Evolutionary conservation across 1,139 yeast species (phyloP), one percentile per base, ranked within the genome.

Genomic region (Magnusiomyces tetraspermus): DNA sequence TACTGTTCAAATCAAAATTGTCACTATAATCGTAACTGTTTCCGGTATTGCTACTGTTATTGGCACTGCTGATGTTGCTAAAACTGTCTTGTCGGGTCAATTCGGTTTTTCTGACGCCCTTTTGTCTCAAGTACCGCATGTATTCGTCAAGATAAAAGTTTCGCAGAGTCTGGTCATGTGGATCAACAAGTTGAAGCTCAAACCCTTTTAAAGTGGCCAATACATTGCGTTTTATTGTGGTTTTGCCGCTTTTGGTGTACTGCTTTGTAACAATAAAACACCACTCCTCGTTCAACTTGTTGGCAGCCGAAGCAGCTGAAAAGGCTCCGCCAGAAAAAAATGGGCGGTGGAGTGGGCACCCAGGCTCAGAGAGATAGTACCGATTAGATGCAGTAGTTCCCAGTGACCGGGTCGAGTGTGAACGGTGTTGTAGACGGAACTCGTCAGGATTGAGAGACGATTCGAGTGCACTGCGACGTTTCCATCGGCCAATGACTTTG

Each of bases 61-160:
- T n/a, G n/a, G n/a, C n/a, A n/a, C n/a, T n/a, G n/a, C n/a, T n/a
- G n/a, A 33, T 33, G n/a, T n/a, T n/a, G n/a, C n/a, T n/a, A n/a
- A n/a, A n/a, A n/a, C n/a, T n/a, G n/a, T n/a, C n/a, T n/a, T n/a
- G n/a, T n/a, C n/a, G n/a, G n/a, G n/a, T n/a, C n/a, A n/a, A n/a
- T n/a, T n/a, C n/a, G n/a, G n/a, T n/a, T n/a, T n/a, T n/a, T n/a
- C n/a, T 15, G 10, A 33, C 10, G 4, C 5, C 30, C 47, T 30
- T 28, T 10, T 28, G 24, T 3, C 47, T 21, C 47, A 44, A 23
- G 37, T 44, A n/a, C n/a, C 26, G 36, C 24, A 44, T 15, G 17
- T 44, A 44, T 37, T 44, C 47, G 17, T 44, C 47, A 36, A 44
- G 24, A 19, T 28, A 44, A 44, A 44, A 44, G 24, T 28, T 6